Evolutionary conservation across 2,329 filamentous ascomycete genomes (phyloP).

Genomic region (Onygenales sp.): DNA sequence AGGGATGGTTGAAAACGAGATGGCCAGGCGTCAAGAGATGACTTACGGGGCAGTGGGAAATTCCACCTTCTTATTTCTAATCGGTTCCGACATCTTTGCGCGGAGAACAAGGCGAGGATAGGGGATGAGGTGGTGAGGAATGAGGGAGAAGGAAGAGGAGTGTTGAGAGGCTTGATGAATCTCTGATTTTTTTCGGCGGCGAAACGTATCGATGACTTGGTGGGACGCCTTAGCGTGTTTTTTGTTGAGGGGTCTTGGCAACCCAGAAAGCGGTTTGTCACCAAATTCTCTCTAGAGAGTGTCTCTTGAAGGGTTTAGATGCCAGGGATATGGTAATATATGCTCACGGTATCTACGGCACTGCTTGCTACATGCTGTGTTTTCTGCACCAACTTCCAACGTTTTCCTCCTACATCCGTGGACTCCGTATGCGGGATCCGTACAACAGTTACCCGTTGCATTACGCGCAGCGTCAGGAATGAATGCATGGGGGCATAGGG

Average conservation of each 20-base stretch:
- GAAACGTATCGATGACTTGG: constrained; percentile 19
- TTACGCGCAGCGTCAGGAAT: too few species aligned
- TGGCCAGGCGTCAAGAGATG: constrained; percentile 8
- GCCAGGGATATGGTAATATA: too few species aligned
- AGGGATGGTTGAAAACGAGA: constrained; percentile 3
- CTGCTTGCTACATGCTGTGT: too few species aligned
- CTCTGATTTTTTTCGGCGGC: constrained; percentile 5
- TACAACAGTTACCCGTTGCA: too few species aligned
- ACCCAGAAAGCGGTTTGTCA: background rate
- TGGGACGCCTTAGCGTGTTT: constrained; percentile 32
- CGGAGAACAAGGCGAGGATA: constrained; percentile 8
- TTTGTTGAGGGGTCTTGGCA: constrained; percentile 32
- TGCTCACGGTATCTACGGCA: too few species aligned
- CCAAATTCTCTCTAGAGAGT: too few species aligned
- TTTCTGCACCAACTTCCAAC: too few species aligned
- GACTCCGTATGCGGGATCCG: too few species aligned
- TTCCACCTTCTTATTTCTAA: constrained; percentile 57
- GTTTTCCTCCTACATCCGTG: too few species aligned
- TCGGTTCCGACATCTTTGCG: constrained; percentile 54
- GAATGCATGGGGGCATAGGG: too few species aligned
- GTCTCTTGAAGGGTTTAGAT: too few species aligned
- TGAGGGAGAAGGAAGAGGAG: constrained; percentile 12
- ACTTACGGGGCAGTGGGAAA: constrained; percentile 56
- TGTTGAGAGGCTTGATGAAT: constrained; percentile 4
- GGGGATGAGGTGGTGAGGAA: constrained; percentile 14